Evolutionary conservation across 345 rosid species (phyloP), one percentile per base, ranked within the genome.

Genomic region (Boechera divaricarpa): DNA sequence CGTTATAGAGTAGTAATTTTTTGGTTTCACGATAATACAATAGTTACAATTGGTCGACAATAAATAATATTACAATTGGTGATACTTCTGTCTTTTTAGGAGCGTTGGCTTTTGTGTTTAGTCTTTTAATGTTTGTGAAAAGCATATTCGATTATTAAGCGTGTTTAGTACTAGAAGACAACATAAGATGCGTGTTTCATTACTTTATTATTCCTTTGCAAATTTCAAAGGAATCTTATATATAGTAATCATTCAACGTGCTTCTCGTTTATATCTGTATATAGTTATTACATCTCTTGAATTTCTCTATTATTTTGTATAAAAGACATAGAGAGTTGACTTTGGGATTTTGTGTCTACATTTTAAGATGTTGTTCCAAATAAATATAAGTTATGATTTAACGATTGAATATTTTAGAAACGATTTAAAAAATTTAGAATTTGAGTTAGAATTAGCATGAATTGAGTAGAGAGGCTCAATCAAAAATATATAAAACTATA

Each of bases 91-190:
- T 21, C 24, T 21, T 45, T 55, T 36, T 11, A 74, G 29, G 72
- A 44, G 65, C 65, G 18, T 65, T 56, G 58, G 65, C 65, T 1
- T 42, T 35, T 56, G 63, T 54, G 10, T 10, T 42, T 52, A 44
- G 29, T 64, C 38, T 74, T 63, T 65, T 44, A 24, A 44, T 74
- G 77, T 54, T 16, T 32, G 56, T 31, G 56, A 64, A 63, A 51
- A 63, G 70, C 63, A 51, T 61, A 31, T 16, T n/a, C 13, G 35
- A 53, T 7, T 21, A 53, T 7, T 21, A 73, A 54, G 70, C 71
- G 54, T 38, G 62, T 26, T 28, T 60, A 47, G 35, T 58, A 57
- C 36, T 29, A 59, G 28, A 57, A 5, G 9, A 38, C 73, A 39
- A 39, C 7, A 42, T 15, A 13, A 39, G 44, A 32, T 36, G 28